These are phyloP conservation scores for Entamoeba moshkovskii DNA, from an alignment of 208 protist genomes.

Conservation along the genomic window DNA sequence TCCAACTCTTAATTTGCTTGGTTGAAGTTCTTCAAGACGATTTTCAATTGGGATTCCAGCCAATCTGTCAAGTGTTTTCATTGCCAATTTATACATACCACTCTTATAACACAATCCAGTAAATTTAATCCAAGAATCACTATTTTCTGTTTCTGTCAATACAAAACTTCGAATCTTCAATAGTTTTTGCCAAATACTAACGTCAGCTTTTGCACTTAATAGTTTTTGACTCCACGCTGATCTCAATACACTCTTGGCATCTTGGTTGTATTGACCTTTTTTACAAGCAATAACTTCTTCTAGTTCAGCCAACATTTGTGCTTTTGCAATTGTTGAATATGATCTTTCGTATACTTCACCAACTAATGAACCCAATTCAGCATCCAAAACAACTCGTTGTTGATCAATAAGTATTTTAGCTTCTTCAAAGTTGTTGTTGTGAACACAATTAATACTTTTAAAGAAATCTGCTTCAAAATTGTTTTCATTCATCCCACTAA, in stretches of 20 bases:
- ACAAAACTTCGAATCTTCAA: neutral
- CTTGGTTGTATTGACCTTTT: neutral
- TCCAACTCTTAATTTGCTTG: neutral
- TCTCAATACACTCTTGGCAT: neutral
- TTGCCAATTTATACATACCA: neutral
- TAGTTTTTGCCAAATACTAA: neutral
- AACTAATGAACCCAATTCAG: neutral
- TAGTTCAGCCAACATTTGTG: neutral
- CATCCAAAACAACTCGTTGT: neutral
- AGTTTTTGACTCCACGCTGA: neutral
- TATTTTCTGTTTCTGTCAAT: neutral
- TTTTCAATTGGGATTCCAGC: neutral
- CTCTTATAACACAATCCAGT: neutral
- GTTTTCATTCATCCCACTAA: neutral
- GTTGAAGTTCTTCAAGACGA: neutral
- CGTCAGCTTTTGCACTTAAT: neutral
- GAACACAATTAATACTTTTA: neutral
- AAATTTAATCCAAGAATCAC: neutral
- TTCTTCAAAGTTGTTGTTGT: neutral
- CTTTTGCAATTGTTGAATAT: neutral
- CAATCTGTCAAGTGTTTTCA: neutral
- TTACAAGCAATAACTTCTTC: constrained; percentile 2
- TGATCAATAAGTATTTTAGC: neutral
- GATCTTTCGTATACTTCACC: neutral
- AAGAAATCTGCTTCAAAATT: neutral